These are phyloP conservation scores for Aspergillus tubingensis DNA, from an alignment of 2,329 filamentous ascomycete genomes.

Conservation along the genomic window DNA sequence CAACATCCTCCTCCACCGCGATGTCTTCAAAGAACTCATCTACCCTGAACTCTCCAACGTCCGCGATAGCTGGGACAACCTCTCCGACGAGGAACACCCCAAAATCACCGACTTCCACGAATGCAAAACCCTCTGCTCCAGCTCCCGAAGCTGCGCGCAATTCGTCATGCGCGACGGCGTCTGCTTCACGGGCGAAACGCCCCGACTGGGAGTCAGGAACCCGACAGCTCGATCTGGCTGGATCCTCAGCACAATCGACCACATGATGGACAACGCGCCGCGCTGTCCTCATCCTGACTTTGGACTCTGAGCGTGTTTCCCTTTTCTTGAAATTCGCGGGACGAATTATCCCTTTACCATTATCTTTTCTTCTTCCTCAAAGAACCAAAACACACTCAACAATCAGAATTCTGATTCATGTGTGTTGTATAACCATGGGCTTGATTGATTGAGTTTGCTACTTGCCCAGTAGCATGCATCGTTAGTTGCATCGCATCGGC, in stretches of 20 bases:
- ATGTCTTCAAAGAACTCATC: conserved; percentile 42
- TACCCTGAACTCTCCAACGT: conserved; percentile 33
- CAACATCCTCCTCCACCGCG: conserved; percentile 36
- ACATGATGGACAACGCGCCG: conserved; percentile 30
- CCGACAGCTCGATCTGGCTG: conserved; percentile 34
- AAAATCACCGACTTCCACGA: conserved; percentile 31
- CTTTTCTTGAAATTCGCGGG: background rate
- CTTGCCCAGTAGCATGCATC: background rate
- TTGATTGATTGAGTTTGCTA: background rate
- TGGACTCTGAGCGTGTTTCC: conserved; percentile 16
- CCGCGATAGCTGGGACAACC: conserved; percentile 39
- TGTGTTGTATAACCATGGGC: background rate
- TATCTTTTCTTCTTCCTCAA: background rate
- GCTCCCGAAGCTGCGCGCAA: conserved; percentile 31
- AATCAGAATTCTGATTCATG: too few relatives aligned
- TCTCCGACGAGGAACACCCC: conserved; percentile 34
- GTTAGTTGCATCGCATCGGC: background rate
- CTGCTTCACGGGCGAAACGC: conserved; percentile 35
- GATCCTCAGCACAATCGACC: conserved; percentile 32
- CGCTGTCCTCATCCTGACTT: conserved; percentile 31
- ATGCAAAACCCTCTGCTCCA: conserved; percentile 33
- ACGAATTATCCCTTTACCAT: background rate
- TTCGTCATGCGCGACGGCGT: conserved; percentile 32
- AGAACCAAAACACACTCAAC: too few relatives aligned
- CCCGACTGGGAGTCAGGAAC: conserved; percentile 32